Percentiles rank a stretch among this genome's conserved stretches.
Evolutionary conservation across 108 stramenopile species (phyloP).

Genomic region (Skeletonema tropicum): DNA sequence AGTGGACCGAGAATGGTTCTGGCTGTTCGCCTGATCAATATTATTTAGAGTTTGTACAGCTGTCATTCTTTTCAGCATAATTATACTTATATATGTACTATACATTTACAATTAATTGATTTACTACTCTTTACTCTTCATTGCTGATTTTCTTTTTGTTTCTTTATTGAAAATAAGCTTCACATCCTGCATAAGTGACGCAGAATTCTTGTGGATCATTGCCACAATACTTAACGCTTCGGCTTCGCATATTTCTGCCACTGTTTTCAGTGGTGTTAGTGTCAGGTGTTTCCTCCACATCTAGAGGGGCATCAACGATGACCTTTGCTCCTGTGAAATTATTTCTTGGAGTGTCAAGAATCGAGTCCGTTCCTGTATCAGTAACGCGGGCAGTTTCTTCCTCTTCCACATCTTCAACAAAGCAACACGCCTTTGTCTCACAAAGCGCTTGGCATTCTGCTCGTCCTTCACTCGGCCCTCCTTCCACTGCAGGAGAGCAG

Average conservation of each 20-base stretch:
- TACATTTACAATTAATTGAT: neutral
- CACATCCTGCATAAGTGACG: slow-evolving; percentile 30
- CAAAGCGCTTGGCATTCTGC: slow-evolving; percentile 17
- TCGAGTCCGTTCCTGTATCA: neutral
- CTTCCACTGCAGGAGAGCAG: slow-evolving; percentile 10
- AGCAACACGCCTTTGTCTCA: slow-evolving; percentile 23
- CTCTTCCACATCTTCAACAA: slow-evolving; percentile 11
- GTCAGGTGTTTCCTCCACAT: neutral
- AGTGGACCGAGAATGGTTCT: neutral
- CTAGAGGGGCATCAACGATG: neutral
- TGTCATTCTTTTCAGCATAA: neutral
- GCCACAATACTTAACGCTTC: slow-evolving; percentile 12
- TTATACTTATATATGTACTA: neutral
- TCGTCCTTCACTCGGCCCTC: neutral
- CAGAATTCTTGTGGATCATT: slow-evolving; percentile 18
- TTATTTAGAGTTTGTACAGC: neutral
- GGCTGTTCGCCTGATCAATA: neutral
- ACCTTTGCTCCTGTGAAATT: neutral
- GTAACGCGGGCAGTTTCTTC: neutral
- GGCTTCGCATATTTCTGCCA: neutral
- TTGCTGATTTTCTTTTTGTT: neutral
- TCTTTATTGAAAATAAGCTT: slow-evolving; percentile 13
- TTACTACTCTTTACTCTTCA: neutral
- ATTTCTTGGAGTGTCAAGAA: neutral
- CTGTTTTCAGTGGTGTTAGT: neutral